Evolutionary conservation across 2,329 filamentous ascomycete species (phyloP), one percentile per base, ranked within the genome.

Genomic region (Teratosphaeria pseudoeucalypti): DNA sequence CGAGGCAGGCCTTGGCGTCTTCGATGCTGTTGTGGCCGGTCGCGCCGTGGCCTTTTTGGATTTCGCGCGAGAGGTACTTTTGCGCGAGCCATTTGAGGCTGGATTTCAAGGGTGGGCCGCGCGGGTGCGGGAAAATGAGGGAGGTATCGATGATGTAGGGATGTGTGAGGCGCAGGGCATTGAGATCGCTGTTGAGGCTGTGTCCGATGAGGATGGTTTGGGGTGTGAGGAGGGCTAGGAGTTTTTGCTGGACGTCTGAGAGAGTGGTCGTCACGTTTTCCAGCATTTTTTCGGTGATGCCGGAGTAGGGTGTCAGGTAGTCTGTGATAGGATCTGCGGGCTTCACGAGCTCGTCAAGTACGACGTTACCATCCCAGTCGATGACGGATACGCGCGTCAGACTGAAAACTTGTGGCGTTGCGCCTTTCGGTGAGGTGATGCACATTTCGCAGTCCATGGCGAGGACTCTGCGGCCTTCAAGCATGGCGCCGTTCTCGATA

Each of bases 401-500:
- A 39, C 92, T 90, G 63, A 88, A 90, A 64, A 89, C 83, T 55
- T 85, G 85, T 62, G 87, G 85, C 23, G 66, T 63, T 16, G 64
- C 61, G 19, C 68, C 68, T 43, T 59, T 56, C 16, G 70, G 70
- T 61, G 86, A 88, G 2, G 91, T 95, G 76, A 90, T 86, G 72
- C 92, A 96, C 94, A 99, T 99, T 75, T 99, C 94, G 75, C 94
- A 99, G 72, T 99, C 94, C 58, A 99, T 79, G 1, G 90, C 87
- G 55, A 95, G 78, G 11, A 96, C 78, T 43, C 87, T 82, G 63
- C 90, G 84, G 39, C 92, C 94, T 34, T 85, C 89, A 0, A 90
- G 95, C 60, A 96, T 77, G 72, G 90, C 92, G 58, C 91, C 92
- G 66, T 86, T 77, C 73, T 95, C 81, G 60, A 95, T 85, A 58